Evolutionary conservation across 192 early-diverging fungal species (phyloP), one percentile per base, ranked within the genome.

Genomic region (Linderina pennispora): DNA sequence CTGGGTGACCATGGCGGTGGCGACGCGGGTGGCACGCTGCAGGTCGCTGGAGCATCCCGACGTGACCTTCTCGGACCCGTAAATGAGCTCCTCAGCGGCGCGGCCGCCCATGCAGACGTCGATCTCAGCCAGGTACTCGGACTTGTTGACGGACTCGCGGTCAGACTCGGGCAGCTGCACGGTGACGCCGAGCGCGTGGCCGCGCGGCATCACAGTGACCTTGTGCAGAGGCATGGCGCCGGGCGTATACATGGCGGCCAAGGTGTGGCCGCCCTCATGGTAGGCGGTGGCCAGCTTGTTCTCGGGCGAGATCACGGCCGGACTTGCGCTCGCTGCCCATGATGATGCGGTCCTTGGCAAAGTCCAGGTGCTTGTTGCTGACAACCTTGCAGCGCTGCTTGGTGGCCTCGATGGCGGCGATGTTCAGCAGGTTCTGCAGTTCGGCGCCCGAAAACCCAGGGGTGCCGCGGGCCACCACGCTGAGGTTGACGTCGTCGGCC

Each of bases 361-460:
- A 92, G 64, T 99, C 97, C 52, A 99, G 64, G 52, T 98, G 88
- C 38, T 65, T 77, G 73, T 87, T 84, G 7, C 60, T 73, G 2
- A 99, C 92, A 20, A 69, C 58, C 26, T 65, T 73, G n/a, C 80
- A 74, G 18, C 79, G 74, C 50, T 89, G 85, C 42, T 92, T 87
- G 16, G 86, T 86, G 0, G 95, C 97, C 48, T 88, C 81, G 53
- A 99, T 95, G 3, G 97, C 97, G 1, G 95, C 95, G 28, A 94
- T 89, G 64, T 99, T 99, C 58, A 98, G 81, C 21, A 99, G 76
- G 49, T 99, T 99, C 42, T 93, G 88, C 11, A 99, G 63, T 62
- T 99, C 93, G n/a, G 97, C 97, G 31, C 97, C 97, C n/a, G 91
- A 94, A 59, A 99, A 98, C 13, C 97, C 97, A 5, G 95, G 92